Base-by-base conservation (phyloP, 106 monocot genomes). In the Alisma plantagoaquatica region DNA sequence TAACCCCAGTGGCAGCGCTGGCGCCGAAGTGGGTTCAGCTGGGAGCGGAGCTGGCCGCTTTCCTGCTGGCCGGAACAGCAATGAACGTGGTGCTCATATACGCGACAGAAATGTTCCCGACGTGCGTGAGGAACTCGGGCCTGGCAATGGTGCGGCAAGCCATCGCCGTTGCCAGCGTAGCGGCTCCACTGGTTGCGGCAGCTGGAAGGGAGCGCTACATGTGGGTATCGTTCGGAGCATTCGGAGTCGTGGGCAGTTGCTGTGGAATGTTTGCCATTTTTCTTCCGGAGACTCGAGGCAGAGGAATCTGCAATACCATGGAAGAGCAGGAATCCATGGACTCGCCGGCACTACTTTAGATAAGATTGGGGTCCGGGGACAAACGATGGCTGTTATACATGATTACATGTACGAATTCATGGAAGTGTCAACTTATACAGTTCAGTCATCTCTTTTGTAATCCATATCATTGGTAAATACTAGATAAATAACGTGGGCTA, bases 61-160 rank as follows among this genome's bases (percentile, higher is more conserved):
- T 90, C 35, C 74, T 79, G 24, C 74, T 80, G 90, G 77, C 84
- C 18, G 84, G 83, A 38, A 90, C 82, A 24, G 73, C 80, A 23
- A 79, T 76, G 28, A 78, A 83, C 49, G 22, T 79, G 70, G 29
- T 79, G 23, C 79, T 79, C 29, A 83, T 83, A 12, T 83, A 78
- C 70, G 74, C 81, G 31, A 58, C 74, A 23, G 91, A 91, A 77
- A 59, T 91, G 54, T 91, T 91, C 38, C 91, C 84, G 19, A 91
- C 91, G 23, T 53, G 59, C 31, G 91, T 91, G 71, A 71, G 83
- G 65, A 89, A 71, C 48, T 66, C 68, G 6, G 89, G 79, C 11
- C 57, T 89, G 0, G 83, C 83, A 7, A 71, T 67, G 23, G 64
- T 66, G 23, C 24, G 66, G 41, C 88, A 89, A 57, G 88, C 76